These are phyloP conservation scores for Blastocystis sp. DNA, from an alignment of 352 stramenopile genomes.

Conservation along the genomic window DNA sequence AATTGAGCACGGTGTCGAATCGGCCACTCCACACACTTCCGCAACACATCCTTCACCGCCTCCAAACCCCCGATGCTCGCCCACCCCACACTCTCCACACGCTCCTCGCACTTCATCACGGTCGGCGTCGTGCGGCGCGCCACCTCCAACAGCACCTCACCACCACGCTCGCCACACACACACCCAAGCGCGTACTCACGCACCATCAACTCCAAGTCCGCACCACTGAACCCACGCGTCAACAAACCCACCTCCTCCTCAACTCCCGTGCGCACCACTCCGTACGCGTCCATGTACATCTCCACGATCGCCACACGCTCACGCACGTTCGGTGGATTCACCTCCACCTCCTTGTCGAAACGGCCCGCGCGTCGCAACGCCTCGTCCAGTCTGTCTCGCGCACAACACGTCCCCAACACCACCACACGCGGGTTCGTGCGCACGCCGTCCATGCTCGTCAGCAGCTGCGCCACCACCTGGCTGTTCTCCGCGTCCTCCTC, in stretches of 20 bases:
- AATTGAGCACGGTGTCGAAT: slow-evolving; percentile 79
- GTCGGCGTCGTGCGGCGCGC: slow-evolving; percentile 2
- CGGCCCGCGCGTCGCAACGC: slow-evolving; percentile 87
- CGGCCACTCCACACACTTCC: slow-evolving; percentile 81
- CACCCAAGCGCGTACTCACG: not conserved
- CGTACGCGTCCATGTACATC: slow-evolving; percentile 77
- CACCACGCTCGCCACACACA: not conserved
- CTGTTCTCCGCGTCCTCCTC: slow-evolving; percentile 71
- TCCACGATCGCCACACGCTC: slow-evolving; percentile 86
- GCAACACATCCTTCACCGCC: slow-evolving; percentile 92
- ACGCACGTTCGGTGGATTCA: slow-evolving; percentile 86
- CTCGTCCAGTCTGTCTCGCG: slow-evolving; percentile 89
- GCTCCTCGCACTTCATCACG: slow-evolving; percentile 26
- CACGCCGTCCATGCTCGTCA: slow-evolving; percentile 89
- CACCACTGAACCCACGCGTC: slow-evolving; percentile 89
- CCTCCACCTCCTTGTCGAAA: slow-evolving; percentile 92
- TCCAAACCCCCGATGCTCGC: slow-evolving; percentile 91
- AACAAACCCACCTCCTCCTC: slow-evolving; percentile 84
- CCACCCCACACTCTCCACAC: slow-evolving; percentile 76
- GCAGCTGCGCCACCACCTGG: slow-evolving; percentile 86
- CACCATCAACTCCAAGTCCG: slow-evolving; percentile 80
- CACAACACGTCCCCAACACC: slow-evolving; percentile 87
- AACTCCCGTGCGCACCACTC: slow-evolving; percentile 72
- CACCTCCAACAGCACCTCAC: not conserved
- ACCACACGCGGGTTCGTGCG: slow-evolving; percentile 84